A percentile compares a stretch with the other conserved stretches of the same genome.
Conservation (phyloP, 2,329 filamentous ascomycete genomes). For the Diaporthe destruens region DNA sequence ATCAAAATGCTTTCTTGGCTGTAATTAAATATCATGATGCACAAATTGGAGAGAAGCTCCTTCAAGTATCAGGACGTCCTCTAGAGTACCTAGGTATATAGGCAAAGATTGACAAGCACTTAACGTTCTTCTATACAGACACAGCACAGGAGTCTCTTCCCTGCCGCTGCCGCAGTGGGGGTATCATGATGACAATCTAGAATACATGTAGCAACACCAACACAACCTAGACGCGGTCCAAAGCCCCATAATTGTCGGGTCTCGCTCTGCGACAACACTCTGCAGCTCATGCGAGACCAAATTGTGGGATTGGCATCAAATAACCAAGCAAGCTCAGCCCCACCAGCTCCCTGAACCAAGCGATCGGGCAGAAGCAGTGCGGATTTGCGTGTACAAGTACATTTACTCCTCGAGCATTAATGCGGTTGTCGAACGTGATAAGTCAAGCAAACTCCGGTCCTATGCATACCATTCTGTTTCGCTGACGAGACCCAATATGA, state of each 20-base stretch:
- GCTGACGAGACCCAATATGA: conserved; percentile 10
- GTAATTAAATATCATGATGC: neutral
- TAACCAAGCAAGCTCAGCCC: neutral
- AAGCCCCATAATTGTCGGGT: neutral
- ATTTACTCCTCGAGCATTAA: conserved; percentile 10
- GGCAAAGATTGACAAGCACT: conserved; percentile 6
- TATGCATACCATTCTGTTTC: conserved; percentile 25
- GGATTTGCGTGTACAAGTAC: neutral
- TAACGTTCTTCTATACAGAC: conserved; percentile 18
- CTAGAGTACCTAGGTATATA: neutral
- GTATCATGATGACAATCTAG: conserved; percentile 33
- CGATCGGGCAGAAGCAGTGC: neutral
- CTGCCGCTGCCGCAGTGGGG: conserved; percentile 30
- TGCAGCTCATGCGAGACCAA: neutral
- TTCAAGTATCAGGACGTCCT: neutral
- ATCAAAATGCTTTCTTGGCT: neutral
- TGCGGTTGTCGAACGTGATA: conserved; percentile 2
- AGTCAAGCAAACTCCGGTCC: conserved; percentile 9
- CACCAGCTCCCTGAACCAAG: neutral
- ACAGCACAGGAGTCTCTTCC: conserved; percentile 31
- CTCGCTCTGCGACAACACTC: neutral
- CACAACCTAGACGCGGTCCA: conserved; percentile 2
- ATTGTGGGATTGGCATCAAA: neutral
- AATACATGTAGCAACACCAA: conserved; percentile 27
- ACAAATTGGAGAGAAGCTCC: too few relatives aligned